Base-by-base conservation (phyloP, 2,329 filamentous ascomycete genomes). In the Didymellaceae sp. region DNA sequence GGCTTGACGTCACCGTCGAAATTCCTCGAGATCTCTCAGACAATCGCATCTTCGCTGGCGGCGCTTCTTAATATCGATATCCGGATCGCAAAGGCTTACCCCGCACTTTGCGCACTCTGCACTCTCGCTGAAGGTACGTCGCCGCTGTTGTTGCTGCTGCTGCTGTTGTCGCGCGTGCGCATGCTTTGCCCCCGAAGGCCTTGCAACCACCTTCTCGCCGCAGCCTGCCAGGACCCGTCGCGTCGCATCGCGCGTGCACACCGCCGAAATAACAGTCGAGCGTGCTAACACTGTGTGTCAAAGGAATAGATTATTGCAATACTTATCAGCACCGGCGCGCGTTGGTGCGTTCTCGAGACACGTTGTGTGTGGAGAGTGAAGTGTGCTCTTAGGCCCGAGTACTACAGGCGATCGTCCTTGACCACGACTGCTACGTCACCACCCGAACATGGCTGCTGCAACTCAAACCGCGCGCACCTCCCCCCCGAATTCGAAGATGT, bases 401-500 rank as follows among this genome's bases (percentile, higher is more conserved):
- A 63, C 55, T 51, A 62, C 61, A 59, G 56, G 55, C 61, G 63
- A 68, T 67, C 61, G 51, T 56, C 66, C 58, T 45, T 41, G 62
- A 60, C 59, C 57, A 54, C 54, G 48, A 53, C 55, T 54, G 49
- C 65, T 72, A 72, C 70, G 70, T 72, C 70, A 72, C 65, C 65
- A 65, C 59, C 57, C 57, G 57, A 59, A 57, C 53, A 71, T 72
- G 66, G 66, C 70, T 58, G 66, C 68, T 54, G 63, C 66, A 63
- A 68, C 67, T 57, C 65, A 65, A 62, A 62, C 64, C 43, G 61
- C 63, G 46, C 66, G 62, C 62, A 66, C 61, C 55, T 70, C 70
- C 61, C 63, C 68, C 59, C 66, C 65, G 49, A 68, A 63, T 55
- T 66, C 69, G 54, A 73, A 62, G 35, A 73, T 73, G 70, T 68